Evolutionary conservation across 2,329 filamentous ascomycete species (phyloP).

Genomic region (Penicillium sp.): DNA sequence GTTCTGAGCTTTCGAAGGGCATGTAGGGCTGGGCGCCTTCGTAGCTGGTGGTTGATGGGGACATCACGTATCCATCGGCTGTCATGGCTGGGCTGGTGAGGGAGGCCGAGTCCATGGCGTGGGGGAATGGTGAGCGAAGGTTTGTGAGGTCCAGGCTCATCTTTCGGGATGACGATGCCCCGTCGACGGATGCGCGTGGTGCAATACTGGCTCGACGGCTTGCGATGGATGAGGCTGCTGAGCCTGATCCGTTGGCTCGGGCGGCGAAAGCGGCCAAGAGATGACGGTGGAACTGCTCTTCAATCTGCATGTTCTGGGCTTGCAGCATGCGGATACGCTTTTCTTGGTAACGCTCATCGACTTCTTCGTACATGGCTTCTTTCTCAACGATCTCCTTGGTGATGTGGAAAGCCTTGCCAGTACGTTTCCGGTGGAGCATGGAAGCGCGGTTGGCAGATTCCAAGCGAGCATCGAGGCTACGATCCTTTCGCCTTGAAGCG

Average conservation of each 20-base stretch:
- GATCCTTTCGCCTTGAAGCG: slow-evolving; percentile 80
- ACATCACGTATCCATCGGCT: slow-evolving; percentile 25
- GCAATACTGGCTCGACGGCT: slow-evolving; percentile 30
- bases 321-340: slow-evolving; percentile 42
- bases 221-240: slow-evolving; percentile 22
- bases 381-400: slow-evolving; percentile 83
- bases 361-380: slow-evolving; percentile 96
- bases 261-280: slow-evolving; percentile 36
- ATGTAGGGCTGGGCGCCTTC: slow-evolving; percentile 24
- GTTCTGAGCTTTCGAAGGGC: slow-evolving; percentile 17
- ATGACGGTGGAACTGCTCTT: slow-evolving; percentile 39
- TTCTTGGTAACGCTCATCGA: slow-evolving; percentile 68
- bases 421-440: slow-evolving; percentile 85
- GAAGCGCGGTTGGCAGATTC: slow-evolving; percentile 86
- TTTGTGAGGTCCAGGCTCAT: slow-evolving; percentile 38
- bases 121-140: slow-evolving; percentile 29
- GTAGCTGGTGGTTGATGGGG: slow-evolving; percentile 24
- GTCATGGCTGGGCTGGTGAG: slow-evolving; percentile 28
- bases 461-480: slow-evolving; percentile 81
- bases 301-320: slow-evolving; percentile 38
- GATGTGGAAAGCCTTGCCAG: slow-evolving; percentile 77
- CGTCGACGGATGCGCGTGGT: slow-evolving; percentile 28
- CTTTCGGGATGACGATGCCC: slow-evolving; percentile 27
- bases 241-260: slow-evolving; percentile 17
- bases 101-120: slow-evolving; percentile 22